Conservation (phyloP, 306 rosid genomes). For the Cyclanthera cordifolia region DNA sequence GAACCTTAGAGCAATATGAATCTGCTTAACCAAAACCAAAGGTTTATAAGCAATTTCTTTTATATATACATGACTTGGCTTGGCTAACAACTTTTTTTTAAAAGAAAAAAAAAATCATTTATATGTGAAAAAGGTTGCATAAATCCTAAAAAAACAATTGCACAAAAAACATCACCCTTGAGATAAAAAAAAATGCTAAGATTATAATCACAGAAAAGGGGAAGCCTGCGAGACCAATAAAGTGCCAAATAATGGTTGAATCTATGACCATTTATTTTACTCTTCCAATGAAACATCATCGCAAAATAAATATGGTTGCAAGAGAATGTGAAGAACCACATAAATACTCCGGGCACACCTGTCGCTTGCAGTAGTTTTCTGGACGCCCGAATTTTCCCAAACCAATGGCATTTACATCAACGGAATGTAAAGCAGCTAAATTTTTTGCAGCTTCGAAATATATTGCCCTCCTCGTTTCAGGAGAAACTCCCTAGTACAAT, state of each 20-base stretch:
- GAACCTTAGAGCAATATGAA: neutral
- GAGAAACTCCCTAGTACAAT: constrained; percentile 47
- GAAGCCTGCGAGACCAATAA: too few species aligned
- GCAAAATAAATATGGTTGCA: neutral
- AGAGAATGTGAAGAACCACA: neutral
- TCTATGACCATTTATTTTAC: too few species aligned
- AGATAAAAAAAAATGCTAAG: too few species aligned
- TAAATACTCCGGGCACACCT: constrained; percentile 29
- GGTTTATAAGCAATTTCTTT: neutral
- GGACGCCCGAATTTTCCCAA: constrained; percentile 67
- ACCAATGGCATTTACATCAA: constrained; percentile 61
- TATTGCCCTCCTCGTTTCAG: constrained; percentile 52
- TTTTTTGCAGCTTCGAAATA: constrained; percentile 50
- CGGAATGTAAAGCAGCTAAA: constrained; percentile 69
- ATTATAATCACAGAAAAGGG: too few species aligned
- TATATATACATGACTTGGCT: neutral
- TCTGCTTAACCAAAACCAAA: neutral
- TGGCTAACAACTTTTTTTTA: neutral
- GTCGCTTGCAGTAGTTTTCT: constrained; percentile 71
- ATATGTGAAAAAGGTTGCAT: too few species aligned
- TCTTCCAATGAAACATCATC: neutral
- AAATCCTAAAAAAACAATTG: too few species aligned
- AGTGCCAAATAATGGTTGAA: too few species aligned
- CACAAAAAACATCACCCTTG: too few species aligned
- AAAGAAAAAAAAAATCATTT: too few species aligned